Conservation (phyloP, 2,329 filamentous ascomycete genomes). For the Neofusicoccum sp. region DNA sequence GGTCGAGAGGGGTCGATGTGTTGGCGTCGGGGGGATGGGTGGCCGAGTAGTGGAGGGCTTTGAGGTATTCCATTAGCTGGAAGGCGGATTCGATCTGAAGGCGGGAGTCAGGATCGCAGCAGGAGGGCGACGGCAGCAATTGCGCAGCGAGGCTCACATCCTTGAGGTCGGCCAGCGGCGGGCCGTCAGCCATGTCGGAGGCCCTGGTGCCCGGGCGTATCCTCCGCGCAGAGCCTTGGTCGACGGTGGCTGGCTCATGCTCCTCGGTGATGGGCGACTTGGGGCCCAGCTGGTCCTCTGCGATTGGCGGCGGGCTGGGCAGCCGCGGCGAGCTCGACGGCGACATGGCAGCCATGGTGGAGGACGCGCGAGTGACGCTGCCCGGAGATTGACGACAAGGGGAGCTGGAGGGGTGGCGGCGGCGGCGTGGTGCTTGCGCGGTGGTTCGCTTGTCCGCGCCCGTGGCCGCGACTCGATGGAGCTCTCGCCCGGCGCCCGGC, state of each 20-base stretch:
- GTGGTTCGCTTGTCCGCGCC: background rate
- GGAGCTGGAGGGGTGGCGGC: background rate
- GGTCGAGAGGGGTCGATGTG: slow-evolving; percentile 71
- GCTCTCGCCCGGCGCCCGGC: too few species aligned
- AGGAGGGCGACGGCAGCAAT: background rate
- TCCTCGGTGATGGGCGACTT: slow-evolving; percentile 69
- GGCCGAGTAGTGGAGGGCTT: slow-evolving; percentile 83
- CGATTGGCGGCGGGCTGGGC: slow-evolving; percentile 90
- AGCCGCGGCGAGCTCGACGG: slow-evolving; percentile 83
- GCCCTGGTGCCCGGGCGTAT: slow-evolving; percentile 92
- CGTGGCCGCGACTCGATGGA: background rate
- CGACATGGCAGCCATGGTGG: slow-evolving; percentile 48
- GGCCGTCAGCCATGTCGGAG: slow-evolving; percentile 90
- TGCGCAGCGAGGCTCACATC: slow-evolving; percentile 48
- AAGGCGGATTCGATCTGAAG: slow-evolving; percentile 91
- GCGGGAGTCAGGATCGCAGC: slow-evolving; percentile 27
- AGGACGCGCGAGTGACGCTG: slow-evolving; percentile 8
- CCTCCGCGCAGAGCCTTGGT: slow-evolving; percentile 76
- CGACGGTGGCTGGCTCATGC: slow-evolving; percentile 56
- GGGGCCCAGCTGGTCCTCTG: slow-evolving; percentile 88
- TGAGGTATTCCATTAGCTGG: slow-evolving; percentile 95
- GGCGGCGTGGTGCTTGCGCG: background rate
- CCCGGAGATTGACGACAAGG: slow-evolving; percentile 6
- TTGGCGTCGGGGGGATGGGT: slow-evolving; percentile 62
- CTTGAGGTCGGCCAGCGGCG: slow-evolving; percentile 80